Evolutionary conservation across 805 yeast species (phyloP), one percentile per base, ranked within the genome.

Genomic region (Pichia californica): DNA sequence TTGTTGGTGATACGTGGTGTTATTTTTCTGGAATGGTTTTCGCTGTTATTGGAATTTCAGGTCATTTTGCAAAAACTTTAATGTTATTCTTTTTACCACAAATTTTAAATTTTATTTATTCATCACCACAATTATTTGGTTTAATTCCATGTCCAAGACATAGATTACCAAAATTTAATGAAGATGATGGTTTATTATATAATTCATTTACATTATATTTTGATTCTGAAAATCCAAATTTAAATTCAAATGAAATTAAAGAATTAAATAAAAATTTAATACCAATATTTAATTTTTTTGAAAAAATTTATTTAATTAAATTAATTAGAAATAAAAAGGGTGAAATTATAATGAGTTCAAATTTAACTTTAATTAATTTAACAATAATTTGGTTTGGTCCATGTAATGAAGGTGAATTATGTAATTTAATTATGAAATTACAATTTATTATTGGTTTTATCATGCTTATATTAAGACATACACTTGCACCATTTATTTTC

Each of bases 1-100:
- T 93, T 66, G 99, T 93, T 7, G 99, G 99, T 26, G 99, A 93
- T 60, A 91, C 99, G 0, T 93, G 84, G 69, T 93, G 99, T 66
- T 93, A 93, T 64, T 89, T 93, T 63, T 88, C 96, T 21, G 99
- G 99, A 4, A 93, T 93, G 99, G 95, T 93, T 1, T 88, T 93
- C 63, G 99, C 98, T 0, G 93, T 89, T 23, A 96, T 87, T 26
- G 98, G 97, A 1, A 93, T 93, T 29, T 72, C 87, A 46, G 98
- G 98, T 1, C 99, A 93, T 68, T 93, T 89, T 62, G 87, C 96
- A 34, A 93, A 93, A 64, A 93, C 99, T 0, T 68, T 91, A 52
- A 68, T 93, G 63, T 63, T 89, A 28, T 82, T 93, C 57, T 83
- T 93, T 59, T 67, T 87, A 33, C 98, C 98, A 3, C 99, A 93